These are phyloP conservation scores for Hyaloscypha finlandica DNA, from an alignment of 495 filamentous ascomycete genomes.

Conservation along the genomic window DNA sequence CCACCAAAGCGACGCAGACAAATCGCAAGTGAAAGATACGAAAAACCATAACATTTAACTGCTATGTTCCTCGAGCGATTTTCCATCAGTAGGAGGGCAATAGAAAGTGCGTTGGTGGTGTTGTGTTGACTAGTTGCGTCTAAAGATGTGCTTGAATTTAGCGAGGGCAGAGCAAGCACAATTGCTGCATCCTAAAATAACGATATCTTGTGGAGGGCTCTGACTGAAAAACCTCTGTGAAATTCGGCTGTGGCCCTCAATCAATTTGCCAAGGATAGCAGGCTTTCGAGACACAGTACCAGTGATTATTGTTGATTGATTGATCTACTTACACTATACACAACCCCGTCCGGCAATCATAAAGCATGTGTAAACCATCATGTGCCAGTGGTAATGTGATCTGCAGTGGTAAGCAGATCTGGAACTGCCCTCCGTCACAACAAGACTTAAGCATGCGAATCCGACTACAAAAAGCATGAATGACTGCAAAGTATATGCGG, in stretches of 20 bases:
- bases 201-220: background rate
- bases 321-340: background rate
- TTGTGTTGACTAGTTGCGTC: background rate
- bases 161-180: background rate
- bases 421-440: no score
- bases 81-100: background rate
- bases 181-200: background rate
- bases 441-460: no score
- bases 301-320: background rate
- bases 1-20: no score
- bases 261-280: background rate
- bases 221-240: background rate
- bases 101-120: background rate
- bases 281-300: background rate
- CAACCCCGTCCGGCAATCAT: no score
- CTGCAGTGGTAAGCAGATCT: no score
- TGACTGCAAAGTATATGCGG: no score
- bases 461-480: no score
- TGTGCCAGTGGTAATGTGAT: no score
- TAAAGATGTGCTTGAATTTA: background rate
- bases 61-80: background rate
- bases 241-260: background rate
- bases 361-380: background rate
- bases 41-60: background rate
- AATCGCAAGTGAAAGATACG: background rate